A percentile compares a stretch with the other conserved stretches of the same genome.
Evolutionary conservation across 768 basidiomycete genomes (phyloP).

Genomic region (Fibroporia radiculosa): DNA sequence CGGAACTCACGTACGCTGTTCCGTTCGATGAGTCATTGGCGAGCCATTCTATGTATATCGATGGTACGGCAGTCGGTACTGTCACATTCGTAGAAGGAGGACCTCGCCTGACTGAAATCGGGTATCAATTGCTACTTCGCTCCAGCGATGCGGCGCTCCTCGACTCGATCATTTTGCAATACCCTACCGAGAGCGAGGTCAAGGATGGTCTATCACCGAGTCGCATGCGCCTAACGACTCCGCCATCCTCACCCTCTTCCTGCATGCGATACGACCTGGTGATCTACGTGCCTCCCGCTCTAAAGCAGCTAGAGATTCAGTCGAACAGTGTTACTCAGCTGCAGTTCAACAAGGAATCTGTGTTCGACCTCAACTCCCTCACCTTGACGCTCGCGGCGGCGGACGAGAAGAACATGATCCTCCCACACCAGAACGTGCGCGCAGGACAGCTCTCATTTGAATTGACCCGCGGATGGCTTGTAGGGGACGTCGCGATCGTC

Average conservation of each 20-base stretch:
- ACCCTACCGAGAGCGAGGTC: constrained; percentile 28
- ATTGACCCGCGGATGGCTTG: constrained; percentile 48
- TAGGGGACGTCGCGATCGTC: constrained; percentile 46
- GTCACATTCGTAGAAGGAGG: constrained; percentile 39
- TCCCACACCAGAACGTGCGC: constrained; percentile 34
- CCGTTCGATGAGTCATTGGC: constrained; percentile 28
- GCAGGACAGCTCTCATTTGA: constrained; percentile 36
- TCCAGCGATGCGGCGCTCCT: constrained; percentile 34
- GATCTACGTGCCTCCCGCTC: constrained; percentile 40
- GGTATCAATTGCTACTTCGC: constrained; percentile 42
- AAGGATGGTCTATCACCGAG: constrained; percentile 27
- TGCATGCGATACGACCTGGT: constrained; percentile 53
- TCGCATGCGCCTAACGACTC: constrained; percentile 32
- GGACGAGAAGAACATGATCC: constrained; percentile 36
- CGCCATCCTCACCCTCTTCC: constrained; percentile 15
- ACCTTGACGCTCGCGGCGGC: constrained; percentile 35
- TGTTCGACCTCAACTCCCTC: constrained; percentile 36
- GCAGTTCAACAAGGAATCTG: constrained; percentile 37
- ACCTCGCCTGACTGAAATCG: constrained; percentile 32
- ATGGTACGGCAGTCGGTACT: constrained; percentile 43
- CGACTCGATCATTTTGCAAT: constrained; percentile 28
- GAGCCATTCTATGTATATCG: constrained; percentile 41
- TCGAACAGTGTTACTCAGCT: constrained; percentile 40
- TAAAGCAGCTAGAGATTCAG: constrained; percentile 40
- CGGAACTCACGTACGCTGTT: constrained; percentile 29